Evolutionary conservation across 1,284 basidiomycete genomes (phyloP).

Genomic region (Malassezia brasiliensis): DNA sequence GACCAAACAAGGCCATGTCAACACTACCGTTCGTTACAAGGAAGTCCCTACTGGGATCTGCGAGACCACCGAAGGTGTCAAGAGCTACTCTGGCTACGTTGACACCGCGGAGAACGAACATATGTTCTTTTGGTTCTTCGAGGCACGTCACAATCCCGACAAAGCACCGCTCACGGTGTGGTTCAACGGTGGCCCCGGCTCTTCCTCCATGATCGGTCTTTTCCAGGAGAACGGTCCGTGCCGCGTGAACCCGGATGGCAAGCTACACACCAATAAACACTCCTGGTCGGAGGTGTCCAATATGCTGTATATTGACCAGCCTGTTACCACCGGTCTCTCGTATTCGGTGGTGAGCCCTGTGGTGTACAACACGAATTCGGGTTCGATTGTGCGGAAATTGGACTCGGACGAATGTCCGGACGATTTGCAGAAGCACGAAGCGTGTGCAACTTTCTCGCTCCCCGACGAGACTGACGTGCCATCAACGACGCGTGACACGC

Average conservation of each 20-base stretch:
- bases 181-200: slow-evolving; percentile 56
- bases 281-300: slow-evolving; percentile 68
- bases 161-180: slow-evolving; percentile 63
- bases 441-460: background rate
- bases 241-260: slow-evolving; percentile 59
- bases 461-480: slow-evolving; percentile 13
- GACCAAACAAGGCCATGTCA: slow-evolving; percentile 16
- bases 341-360: slow-evolving; percentile 20
- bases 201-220: slow-evolving; percentile 66
- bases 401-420: slow-evolving; percentile 23
- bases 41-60: slow-evolving; percentile 57
- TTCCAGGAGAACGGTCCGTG: slow-evolving; percentile 71
- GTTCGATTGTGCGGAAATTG: slow-evolving; percentile 16
- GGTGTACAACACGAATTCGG: slow-evolving; percentile 20
- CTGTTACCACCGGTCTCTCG: slow-evolving; percentile 70
- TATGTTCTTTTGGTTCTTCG: slow-evolving; percentile 80
- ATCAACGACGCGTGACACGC: slow-evolving; percentile 27
- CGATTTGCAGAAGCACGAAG: slow-evolving; percentile 7
- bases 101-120: slow-evolving; percentile 41
- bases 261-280: slow-evolving; percentile 59
- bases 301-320: slow-evolving; percentile 72
- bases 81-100: slow-evolving; percentile 54
- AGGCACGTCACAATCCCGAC: slow-evolving; percentile 62
- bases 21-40: slow-evolving; percentile 28
- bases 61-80: slow-evolving; percentile 61